phyloP scores from a whole-genome alignment of 176 grass and related monocot species.

The Aegilops sharonensis region DNA sequence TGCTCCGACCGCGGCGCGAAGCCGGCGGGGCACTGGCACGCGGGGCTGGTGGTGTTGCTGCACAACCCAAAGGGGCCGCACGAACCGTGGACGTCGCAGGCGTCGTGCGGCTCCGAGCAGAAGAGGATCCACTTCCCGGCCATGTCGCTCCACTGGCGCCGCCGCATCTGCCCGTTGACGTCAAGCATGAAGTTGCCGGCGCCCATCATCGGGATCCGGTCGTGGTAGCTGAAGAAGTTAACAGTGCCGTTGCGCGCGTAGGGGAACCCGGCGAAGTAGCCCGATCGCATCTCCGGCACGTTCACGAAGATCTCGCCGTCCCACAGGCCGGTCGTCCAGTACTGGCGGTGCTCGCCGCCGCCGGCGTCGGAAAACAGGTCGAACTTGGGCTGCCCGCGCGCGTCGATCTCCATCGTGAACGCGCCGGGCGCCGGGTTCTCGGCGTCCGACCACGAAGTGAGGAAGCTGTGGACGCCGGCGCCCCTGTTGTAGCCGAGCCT shows the following conservation, averaged over 20 bases:
- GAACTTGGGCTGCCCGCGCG: slow-evolving; percentile 32
- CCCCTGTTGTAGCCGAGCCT: slow-evolving; percentile 48
- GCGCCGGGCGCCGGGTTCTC: slow-evolving; percentile 54
- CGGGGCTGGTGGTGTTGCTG: slow-evolving; percentile 40
- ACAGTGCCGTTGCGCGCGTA: slow-evolving; percentile 44
- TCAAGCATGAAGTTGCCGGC: slow-evolving; percentile 56
- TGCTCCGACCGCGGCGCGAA: slow-evolving; percentile 25
- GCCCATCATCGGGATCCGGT: slow-evolving; percentile 7
- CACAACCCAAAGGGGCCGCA: slow-evolving; percentile 57
- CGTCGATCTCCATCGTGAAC: slow-evolving; percentile 49
- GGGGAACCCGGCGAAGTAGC: slow-evolving; percentile 44
- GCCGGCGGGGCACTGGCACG: slow-evolving; percentile 43
- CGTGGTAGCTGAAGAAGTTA: slow-evolving; percentile 52
- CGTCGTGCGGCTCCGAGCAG: slow-evolving; percentile 43
- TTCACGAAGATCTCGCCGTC: slow-evolving; percentile 41
- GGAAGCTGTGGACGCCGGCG: slow-evolving; percentile 37
- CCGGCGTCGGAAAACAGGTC: slow-evolving; percentile 19
- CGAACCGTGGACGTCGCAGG: slow-evolving; percentile 49
- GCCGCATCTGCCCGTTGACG: slow-evolving; percentile 53
- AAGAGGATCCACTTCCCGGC: slow-evolving; percentile 33
- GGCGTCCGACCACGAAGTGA: slow-evolving; percentile 46
- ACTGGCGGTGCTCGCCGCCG: slow-evolving; percentile 14
- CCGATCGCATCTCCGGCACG: slow-evolving; percentile 66
- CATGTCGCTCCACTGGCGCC: slow-evolving; percentile 28
- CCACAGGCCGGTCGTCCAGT: slow-evolving; percentile 58